phyloP scores from a whole-genome alignment of 1,284 basidiomycete species.

The Sporisorium sorghi region DNA sequence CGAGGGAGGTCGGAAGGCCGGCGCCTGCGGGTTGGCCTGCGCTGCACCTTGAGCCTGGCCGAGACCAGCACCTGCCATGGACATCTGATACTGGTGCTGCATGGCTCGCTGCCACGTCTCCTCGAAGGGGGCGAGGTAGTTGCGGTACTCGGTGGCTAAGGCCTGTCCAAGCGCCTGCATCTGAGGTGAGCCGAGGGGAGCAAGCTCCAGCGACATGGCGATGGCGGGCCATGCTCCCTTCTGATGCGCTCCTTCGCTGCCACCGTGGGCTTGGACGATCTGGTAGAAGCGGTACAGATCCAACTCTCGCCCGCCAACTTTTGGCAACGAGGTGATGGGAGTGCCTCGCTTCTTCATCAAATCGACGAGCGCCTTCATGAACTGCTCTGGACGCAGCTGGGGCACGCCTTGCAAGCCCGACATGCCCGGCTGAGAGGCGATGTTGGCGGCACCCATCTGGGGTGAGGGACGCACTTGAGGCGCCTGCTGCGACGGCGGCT shows the following conservation, averaged over 20 bases:
- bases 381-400: constrained; percentile 59
- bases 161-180: constrained; percentile 48
- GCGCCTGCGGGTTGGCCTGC: constrained; percentile 27
- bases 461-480: constrained; percentile 46
- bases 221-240: constrained; percentile 62
- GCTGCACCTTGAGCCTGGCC: constrained; percentile 23
- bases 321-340: constrained; percentile 53
- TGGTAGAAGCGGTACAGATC: constrained; percentile 64
- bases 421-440: constrained; percentile 31
- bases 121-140: constrained; percentile 62
- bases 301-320: constrained; percentile 55
- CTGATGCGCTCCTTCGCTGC: constrained; percentile 60
- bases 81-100: constrained; percentile 61
- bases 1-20: constrained; percentile 34
- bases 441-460: constrained; percentile 36
- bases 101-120: constrained; percentile 65
- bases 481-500: constrained; percentile 28
- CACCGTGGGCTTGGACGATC: constrained; percentile 62
- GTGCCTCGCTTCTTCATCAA: constrained; percentile 62
- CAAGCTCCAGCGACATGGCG: constrained; percentile 59
- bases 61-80: constrained; percentile 47
- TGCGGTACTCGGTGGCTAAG: constrained; percentile 56
- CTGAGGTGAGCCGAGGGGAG: constrained; percentile 54
- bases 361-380: constrained; percentile 62
- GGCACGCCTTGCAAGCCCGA: constrained; percentile 42